Conservation (phyloP, 176 grass and related monocot genomes). For the Oryza coarctata region DNA sequence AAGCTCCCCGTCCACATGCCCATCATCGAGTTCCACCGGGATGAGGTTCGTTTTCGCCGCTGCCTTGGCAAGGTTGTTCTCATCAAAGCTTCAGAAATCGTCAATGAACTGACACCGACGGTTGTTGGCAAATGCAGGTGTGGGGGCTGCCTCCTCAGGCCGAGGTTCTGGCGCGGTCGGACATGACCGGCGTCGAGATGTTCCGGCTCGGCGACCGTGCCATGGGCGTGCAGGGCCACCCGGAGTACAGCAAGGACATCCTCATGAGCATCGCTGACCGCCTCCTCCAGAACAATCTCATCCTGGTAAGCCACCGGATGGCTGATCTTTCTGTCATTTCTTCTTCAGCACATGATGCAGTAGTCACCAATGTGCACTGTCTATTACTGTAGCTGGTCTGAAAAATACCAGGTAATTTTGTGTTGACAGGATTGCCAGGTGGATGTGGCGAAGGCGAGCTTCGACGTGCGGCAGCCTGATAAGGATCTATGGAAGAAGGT, state of each 20-base stretch:
- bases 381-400: not conserved
- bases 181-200: conserved; percentile 87
- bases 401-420: conserved; percentile 1
- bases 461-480: conserved; percentile 56
- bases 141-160: conserved; percentile 62
- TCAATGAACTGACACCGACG: not conserved
- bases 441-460: conserved; percentile 64
- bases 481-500: conserved; percentile 76
- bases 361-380: not conserved
- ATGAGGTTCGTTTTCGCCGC: conserved; percentile 46
- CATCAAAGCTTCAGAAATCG: not conserved
- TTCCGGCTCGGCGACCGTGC: conserved; percentile 61
- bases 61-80: not conserved
- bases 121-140: conserved; percentile 40
- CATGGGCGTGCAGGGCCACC: conserved; percentile 93
- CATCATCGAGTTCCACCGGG: conserved; percentile 87
- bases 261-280: conserved; percentile 76
- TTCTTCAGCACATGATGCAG: no score
- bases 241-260: conserved; percentile 89
- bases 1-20: conserved; percentile 80
- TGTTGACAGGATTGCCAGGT: conserved; percentile 63
- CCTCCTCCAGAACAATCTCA: conserved; percentile 57
- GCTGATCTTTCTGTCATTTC: no score
- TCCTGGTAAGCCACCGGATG: conserved; percentile 42
- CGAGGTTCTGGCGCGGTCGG: conserved; percentile 63